phyloP scores from a whole-genome alignment of 2,329 filamentous ascomycete species.

The Chaetomium sp. region DNA sequence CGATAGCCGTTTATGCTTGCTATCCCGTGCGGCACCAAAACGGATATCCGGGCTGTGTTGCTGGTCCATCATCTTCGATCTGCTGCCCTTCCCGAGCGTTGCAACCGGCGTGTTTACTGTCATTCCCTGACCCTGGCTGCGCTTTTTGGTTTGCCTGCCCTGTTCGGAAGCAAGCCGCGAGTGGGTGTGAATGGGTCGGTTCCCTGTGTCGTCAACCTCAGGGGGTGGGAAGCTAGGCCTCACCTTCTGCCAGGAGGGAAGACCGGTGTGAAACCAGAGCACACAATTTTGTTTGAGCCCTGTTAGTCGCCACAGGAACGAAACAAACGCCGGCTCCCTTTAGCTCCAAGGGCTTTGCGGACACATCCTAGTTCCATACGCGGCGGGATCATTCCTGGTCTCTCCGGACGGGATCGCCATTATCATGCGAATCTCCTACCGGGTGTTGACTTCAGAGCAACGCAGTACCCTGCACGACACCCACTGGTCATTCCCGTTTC shows the following conservation, averaged over 20 bases:
- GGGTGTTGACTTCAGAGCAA: conserved; percentile 13
- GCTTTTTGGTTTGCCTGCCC: background rate
- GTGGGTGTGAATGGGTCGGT: background rate
- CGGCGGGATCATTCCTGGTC: conserved; percentile 14
- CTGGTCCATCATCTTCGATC: background rate
- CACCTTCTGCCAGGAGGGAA: conserved; percentile 13
- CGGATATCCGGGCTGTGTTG: conserved; percentile 4
- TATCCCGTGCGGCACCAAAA: conserved; percentile 15
- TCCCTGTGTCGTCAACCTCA: background rate
- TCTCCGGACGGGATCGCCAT: conserved; percentile 26
- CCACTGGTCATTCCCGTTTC: conserved; percentile 16
- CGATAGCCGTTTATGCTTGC: conserved; percentile 27
- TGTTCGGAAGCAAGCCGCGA: no score
- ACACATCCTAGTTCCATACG: conserved; percentile 1
- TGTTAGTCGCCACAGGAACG: conserved; percentile 7
- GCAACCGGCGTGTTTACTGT: background rate
- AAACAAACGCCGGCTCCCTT: conserved; percentile 14
- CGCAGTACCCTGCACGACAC: conserved; percentile 5
- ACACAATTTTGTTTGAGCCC: conserved; percentile 10
- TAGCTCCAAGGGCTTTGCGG: background rate
- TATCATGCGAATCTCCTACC: conserved; percentile 19
- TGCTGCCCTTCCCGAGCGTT: background rate
- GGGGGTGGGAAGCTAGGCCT: background rate
- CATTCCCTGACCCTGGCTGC: background rate
- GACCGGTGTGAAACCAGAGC: conserved; percentile 18